Conservation (phyloP, 176 grass and related monocot genomes). For the Aechmea fasciata region DNA sequence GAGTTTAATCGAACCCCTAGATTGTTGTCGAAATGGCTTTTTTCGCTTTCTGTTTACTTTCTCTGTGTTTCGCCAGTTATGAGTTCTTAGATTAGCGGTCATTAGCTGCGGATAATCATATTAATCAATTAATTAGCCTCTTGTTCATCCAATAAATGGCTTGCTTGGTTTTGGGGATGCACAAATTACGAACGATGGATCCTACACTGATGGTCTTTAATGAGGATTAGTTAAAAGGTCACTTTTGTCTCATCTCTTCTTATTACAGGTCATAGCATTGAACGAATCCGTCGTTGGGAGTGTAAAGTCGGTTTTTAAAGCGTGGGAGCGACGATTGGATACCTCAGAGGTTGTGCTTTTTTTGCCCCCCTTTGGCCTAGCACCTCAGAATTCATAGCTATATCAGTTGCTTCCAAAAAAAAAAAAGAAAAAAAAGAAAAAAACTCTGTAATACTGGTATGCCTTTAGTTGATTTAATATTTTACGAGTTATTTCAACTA, state of each 20-base stretch:
- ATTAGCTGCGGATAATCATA: neutral
- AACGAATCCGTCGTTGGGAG: conserved; percentile 85
- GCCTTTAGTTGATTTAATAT: no score
- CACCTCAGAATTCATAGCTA: no score
- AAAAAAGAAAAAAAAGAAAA: no score
- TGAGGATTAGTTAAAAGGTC: neutral
- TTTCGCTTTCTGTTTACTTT: no score
- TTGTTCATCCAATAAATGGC: neutral
- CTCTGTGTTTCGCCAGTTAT: no score
- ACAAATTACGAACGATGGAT: neutral
- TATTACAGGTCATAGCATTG: conserved; percentile 54
- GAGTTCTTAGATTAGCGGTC: no score
- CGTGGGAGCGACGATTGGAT: conserved; percentile 83
- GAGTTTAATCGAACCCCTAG: no score
- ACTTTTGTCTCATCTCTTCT: neutral
- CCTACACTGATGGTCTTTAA: neutral
- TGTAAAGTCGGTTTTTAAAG: conserved; percentile 81
- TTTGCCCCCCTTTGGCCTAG: neutral
- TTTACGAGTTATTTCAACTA: no score
- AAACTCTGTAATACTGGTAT: no score
- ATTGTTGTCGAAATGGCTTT: no score
- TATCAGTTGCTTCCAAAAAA: no score
- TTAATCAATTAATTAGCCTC: neutral
- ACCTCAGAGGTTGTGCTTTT: conserved; percentile 48
- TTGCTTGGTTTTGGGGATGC: neutral